These are phyloP conservation scores for Cetradonia linearis DNA, from an alignment of 495 filamentous ascomycete species.

Conservation along the genomic window DNA sequence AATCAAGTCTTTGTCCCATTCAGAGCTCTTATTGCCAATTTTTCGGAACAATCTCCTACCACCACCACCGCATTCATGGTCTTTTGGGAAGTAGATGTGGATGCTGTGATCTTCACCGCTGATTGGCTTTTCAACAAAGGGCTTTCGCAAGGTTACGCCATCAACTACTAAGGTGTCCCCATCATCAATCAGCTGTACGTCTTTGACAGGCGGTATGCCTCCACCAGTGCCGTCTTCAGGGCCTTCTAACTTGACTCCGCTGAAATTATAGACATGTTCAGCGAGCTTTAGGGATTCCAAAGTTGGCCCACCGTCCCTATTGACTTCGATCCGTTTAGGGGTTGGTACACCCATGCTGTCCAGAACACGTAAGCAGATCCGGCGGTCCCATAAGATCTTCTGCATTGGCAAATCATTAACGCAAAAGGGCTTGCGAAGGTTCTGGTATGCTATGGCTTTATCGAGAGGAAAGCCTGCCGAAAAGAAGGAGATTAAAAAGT, in stretches of 20 bases:
- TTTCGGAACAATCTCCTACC: conserved; percentile 91
- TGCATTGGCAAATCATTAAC: conserved; percentile 98
- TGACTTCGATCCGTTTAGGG: conserved; percentile 83
- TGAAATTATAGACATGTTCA: conserved; percentile 64
- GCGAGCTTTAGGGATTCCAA: conserved; percentile 66
- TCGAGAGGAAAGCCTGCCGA: conserved; percentile 94
- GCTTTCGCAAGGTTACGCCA: conserved; percentile 70
- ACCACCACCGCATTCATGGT: conserved; percentile 63
- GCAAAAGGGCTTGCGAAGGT: conserved; percentile 85
- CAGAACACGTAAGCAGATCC: conserved; percentile 75
- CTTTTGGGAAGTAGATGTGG: conserved; percentile 87
- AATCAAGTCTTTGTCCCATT: conserved; percentile 66
- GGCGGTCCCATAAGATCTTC: conserved; percentile 92
- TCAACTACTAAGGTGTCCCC: conserved; percentile 83
- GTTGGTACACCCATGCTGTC: conserved; percentile 84
- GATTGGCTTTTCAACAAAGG: conserved; percentile 97
- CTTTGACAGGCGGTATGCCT: conserved; percentile 44
- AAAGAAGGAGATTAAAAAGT: conserved; percentile 96
- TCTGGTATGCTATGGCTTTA: conserved; percentile 90
- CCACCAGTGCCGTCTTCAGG: conserved; percentile 63
- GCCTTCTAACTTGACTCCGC: conserved; percentile 68
- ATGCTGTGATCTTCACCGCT: conserved; percentile 99
- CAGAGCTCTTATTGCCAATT: conserved; percentile 95
- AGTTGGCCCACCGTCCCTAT: conserved; percentile 80
- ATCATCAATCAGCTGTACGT: conserved; percentile 74